A percentile compares a stretch with the other conserved stretches of the same genome.
Evolutionary conservation across 352 stramenopile species (phyloP).

Genomic region (Globisporangium yorkense): DNA sequence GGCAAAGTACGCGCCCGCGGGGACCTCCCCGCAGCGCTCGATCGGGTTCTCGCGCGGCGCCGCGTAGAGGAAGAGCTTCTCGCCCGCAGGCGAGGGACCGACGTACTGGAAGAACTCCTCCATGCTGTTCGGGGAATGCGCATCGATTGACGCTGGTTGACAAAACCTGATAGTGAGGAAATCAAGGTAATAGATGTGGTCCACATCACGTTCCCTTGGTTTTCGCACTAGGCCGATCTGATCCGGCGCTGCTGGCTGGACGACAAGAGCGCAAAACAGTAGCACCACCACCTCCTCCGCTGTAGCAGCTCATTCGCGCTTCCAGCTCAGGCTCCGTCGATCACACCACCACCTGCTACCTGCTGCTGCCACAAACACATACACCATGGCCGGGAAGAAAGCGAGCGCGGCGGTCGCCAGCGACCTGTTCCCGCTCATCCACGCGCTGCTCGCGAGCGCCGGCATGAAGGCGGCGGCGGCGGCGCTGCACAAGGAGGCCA

Average conservation of each 20-base stretch:
- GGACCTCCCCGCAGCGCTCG: conserved; percentile 50
- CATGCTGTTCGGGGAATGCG: conserved; percentile 19
- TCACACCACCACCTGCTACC: background rate
- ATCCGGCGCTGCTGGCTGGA: background rate
- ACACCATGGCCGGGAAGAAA: conserved; percentile 16
- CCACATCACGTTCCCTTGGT: background rate
- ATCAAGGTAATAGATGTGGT: background rate
- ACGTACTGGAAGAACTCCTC: conserved; percentile 77
- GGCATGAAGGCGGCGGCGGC: conserved; percentile 70
- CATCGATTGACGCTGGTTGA: background rate
- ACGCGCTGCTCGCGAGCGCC: conserved; percentile 52
- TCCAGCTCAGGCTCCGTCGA: too few species aligned
- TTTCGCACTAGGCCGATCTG: background rate
- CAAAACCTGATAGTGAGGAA: background rate
- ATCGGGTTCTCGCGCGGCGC: conserved; percentile 52
- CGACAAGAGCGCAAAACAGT: background rate
- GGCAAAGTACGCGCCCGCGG: conserved; percentile 59
- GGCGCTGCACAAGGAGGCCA: conserved; percentile 65
- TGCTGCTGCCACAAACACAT: background rate
- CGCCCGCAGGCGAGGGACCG: conserved; percentile 29
- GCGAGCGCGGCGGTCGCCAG: conserved; percentile 39
- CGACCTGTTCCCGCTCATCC: conserved; percentile 73
- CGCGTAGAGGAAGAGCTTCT: conserved; percentile 60
- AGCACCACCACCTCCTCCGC: background rate
- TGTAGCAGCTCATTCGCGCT: background rate